Conservation (phyloP, 169 alveolate genomes). For the Plasmodium relictum region DNA sequence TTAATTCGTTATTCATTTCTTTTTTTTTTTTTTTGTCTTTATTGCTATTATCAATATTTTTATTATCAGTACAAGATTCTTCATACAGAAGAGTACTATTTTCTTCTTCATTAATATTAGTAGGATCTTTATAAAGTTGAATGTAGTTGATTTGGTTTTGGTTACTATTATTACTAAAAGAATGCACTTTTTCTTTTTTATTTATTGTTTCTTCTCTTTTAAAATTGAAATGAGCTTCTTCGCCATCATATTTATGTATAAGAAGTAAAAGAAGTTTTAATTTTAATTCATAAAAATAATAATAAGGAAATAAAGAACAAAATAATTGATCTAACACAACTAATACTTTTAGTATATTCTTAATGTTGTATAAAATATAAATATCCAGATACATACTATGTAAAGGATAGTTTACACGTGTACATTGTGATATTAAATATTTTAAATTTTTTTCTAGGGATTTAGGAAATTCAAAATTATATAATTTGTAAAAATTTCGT, state of each 20-base stretch:
- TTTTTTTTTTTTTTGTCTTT: background rate
- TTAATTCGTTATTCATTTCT: background rate
- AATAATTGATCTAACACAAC: constrained; percentile 52
- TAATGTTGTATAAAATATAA: constrained; percentile 43
- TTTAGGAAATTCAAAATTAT: constrained; percentile 20
- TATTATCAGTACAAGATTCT: constrained; percentile 19
- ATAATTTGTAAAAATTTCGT: constrained; percentile 15
- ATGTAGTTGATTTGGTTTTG: background rate
- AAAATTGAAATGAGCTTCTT: background rate
- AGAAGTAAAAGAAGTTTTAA: constrained; percentile 37
- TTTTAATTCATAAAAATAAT: constrained; percentile 64
- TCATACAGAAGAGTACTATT: constrained; percentile 19
- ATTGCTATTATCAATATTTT: background rate
- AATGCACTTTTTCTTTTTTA: background rate
- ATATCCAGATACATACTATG: constrained; percentile 71
- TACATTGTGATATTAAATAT: constrained; percentile 25
- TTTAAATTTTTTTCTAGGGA: constrained; percentile 16
- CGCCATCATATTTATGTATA: constrained; percentile 10
- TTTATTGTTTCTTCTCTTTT: background rate
- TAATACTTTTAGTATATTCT: constrained; percentile 34
- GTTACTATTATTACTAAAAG: background rate
- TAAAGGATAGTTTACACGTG: constrained; percentile 20
- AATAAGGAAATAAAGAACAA: constrained; percentile 37
- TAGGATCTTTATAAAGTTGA: background rate
- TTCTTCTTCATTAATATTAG: background rate